Evolutionary conservation across 257 asterid genomes (phyloP).

Genomic region (Solanum medicagineum): DNA sequence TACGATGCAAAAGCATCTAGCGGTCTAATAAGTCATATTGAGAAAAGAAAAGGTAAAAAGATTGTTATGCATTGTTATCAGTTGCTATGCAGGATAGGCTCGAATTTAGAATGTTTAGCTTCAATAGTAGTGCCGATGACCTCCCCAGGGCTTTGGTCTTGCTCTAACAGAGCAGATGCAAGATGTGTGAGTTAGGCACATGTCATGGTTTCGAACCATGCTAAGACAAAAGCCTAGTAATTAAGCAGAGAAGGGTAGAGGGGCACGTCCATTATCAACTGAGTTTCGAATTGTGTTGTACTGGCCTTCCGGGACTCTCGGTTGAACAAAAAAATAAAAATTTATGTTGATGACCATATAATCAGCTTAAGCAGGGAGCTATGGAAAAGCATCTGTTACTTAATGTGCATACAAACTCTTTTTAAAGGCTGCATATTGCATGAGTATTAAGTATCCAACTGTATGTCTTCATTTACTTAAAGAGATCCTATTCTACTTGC

Average conservation of each 20-base stretch:
- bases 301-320: not conserved
- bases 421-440: not conserved
- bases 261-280: not conserved
- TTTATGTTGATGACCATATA: not conserved
- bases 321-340: not conserved
- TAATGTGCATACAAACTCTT: not conserved
- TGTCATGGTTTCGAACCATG: not conserved
- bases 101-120: not conserved
- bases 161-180: not conserved
- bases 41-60: not conserved
- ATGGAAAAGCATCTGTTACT: not conserved
- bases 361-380: not conserved
- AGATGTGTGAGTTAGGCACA: not conserved
- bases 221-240: not conserved
- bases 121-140: not conserved
- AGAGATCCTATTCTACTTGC: not conserved
- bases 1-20: not conserved
- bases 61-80: not conserved
- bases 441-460: not conserved
- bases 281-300: not conserved
- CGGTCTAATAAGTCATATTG: not conserved
- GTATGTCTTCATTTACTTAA: not conserved
- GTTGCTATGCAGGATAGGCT: not conserved
- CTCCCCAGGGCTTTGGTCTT: not conserved
- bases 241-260: not conserved